Conservation (phyloP, 805 yeast genomes). For the Yueomyces sp. region DNA sequence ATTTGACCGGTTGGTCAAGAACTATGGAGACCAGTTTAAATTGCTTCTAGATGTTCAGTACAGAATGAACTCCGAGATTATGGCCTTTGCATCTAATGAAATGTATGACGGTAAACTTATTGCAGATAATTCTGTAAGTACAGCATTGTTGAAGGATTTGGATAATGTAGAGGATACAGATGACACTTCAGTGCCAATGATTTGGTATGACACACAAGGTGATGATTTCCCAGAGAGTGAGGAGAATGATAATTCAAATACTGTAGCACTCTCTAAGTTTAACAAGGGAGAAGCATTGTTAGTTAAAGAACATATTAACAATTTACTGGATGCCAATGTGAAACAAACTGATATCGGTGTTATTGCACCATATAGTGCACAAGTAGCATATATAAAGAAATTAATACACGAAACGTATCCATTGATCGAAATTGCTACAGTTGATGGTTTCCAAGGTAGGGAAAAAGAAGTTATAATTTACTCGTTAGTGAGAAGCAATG, state of each 20-base stretch:
- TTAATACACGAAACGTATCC: slow-evolving; percentile 28
- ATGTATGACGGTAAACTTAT: slow-evolving; percentile 50
- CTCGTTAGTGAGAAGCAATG: slow-evolving; percentile 74
- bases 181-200: slow-evolving; percentile 39
- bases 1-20: slow-evolving; percentile 61
- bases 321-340: slow-evolving; percentile 41
- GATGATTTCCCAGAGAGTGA: slow-evolving; percentile 62
- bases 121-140: slow-evolving; percentile 49
- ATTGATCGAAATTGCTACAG: slow-evolving; percentile 66
- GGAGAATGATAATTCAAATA: slow-evolving; percentile 19
- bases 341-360: slow-evolving; percentile 53
- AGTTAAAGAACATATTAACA: slow-evolving; percentile 42
- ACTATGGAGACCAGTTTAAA: slow-evolving; percentile 34
- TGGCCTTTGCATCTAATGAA: slow-evolving; percentile 60
- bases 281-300: slow-evolving; percentile 67
- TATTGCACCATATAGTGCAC: slow-evolving; percentile 86
- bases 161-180: slow-evolving; percentile 36
- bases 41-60: slow-evolving; percentile 66
- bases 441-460: slow-evolving; percentile 94
- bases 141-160: slow-evolving; percentile 41
- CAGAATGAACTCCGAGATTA: slow-evolving; percentile 69
- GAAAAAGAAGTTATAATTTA: slow-evolving; percentile 81
- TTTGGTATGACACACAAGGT: slow-evolving; percentile 93
- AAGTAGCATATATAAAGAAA: slow-evolving; percentile 49
- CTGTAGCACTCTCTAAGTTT: slow-evolving; percentile 41